phyloP scores from a whole-genome alignment of 192 early-diverging fungal genomes.

The Backusella tuberculispora region DNA sequence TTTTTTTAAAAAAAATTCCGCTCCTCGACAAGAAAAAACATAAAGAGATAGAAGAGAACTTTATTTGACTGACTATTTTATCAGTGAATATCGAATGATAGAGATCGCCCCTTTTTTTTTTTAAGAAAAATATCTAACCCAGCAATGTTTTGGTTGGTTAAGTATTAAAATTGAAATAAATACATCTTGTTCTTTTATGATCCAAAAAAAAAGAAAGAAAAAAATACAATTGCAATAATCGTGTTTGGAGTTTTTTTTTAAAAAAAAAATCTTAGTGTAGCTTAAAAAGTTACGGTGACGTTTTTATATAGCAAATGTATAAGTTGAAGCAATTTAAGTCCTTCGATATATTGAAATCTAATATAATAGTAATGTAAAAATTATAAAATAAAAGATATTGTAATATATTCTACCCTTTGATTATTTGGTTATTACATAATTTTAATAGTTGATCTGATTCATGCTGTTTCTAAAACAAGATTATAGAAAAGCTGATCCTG shows the following conservation, averaged over 20 bases:
- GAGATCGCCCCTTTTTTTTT: background rate
- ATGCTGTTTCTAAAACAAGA: background rate
- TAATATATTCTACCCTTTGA: background rate
- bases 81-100: constrained; percentile 1
- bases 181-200: background rate
- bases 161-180: background rate
- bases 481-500: background rate
- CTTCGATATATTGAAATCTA: too few species aligned
- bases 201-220: background rate
- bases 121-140: background rate
- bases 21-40: background rate
- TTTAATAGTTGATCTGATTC: background rate
- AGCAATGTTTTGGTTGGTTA: background rate
- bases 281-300: too few species aligned
- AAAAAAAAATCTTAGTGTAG: too few species aligned
- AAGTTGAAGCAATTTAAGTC: too few species aligned
- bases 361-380: too few species aligned
- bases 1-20: background rate
- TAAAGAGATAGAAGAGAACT: background rate
- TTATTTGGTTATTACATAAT: background rate
- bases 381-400: background rate
- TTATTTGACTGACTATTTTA: background rate
- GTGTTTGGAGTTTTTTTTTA: too few species aligned
- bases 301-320: too few species aligned
- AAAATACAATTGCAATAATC: too few species aligned